Conservation (phyloP, 1,284 basidiomycete genomes). For the Puccinia novopanici region DNA sequence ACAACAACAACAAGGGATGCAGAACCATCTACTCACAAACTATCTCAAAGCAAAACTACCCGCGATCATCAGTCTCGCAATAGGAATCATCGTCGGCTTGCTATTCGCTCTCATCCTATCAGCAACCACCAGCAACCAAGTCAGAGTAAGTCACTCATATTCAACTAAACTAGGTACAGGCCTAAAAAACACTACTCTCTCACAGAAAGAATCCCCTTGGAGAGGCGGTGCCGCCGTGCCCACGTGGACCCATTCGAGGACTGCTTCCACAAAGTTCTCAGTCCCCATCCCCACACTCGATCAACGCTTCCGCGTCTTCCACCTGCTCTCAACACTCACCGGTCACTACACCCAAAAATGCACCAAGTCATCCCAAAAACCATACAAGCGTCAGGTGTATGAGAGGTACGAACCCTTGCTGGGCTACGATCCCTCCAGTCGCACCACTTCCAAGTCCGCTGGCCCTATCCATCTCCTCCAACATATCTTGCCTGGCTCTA, state of each 20-base stretch:
- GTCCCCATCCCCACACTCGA: conserved; percentile 60
- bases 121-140: not conserved
- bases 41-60: conserved; percentile 49
- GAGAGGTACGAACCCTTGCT: conserved; percentile 80
- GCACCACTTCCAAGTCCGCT: not conserved
- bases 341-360: conserved; percentile 86
- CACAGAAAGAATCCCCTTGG: conserved; percentile 32
- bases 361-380: conserved; percentile 75
- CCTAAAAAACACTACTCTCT: too few species aligned
- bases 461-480: conserved; percentile 67
- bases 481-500: conserved; percentile 58
- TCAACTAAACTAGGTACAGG: not conserved
- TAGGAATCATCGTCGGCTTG: conserved; percentile 47
- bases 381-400: conserved; percentile 77
- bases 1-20: conserved; percentile 2
- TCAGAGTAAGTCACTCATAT: not conserved
- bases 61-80: conserved; percentile 37
- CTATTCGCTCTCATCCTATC: conserved; percentile 35
- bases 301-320: conserved; percentile 78
- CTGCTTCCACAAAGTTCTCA: conserved; percentile 38
- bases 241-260: conserved; percentile 50
- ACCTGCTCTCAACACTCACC: conserved; percentile 78
- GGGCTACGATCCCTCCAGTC: conserved; percentile 69
- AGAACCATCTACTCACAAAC: not conserved
- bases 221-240: conserved; percentile 43